Evolutionary conservation across 306 rosid genomes (phyloP), one percentile per base, ranked within the genome.

Genomic region (Trifolium repens): DNA sequence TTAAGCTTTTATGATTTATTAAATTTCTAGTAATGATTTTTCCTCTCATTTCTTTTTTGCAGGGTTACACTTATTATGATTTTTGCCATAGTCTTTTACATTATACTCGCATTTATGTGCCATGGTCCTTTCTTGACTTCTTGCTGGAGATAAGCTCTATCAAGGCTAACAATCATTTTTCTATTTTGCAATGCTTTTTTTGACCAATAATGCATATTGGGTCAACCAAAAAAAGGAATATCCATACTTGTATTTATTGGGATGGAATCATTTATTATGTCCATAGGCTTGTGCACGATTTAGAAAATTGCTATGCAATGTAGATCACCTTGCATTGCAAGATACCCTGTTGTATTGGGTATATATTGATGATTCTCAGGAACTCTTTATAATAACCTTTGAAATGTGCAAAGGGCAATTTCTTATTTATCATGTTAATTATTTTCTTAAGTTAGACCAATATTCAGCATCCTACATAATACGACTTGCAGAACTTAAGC

Each of bases 81-180:
- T 42, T 82, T 91, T 76, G 78, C 83, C 55, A 77, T 87, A 54
- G 34, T 89, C 44, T 24, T 78, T 47, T 91, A 90, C 78, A 34
- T 88, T 47, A 83, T 91, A 58, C 78, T 88, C 26, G 94, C 88
- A 40, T 86, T 91, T 73, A 85, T 90, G 74, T 94, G 98, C 83
- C 91, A 80, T 82, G 94, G 98, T 52, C 88, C 78, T 32, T 76
- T 87, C 59, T 68, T 89, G 83, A 9, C 81, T 10, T 72, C 87
- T 8, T 87, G 94, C 86, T 76, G 82, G 82, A 82, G 80, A 69
- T 78, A 52, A 84, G 72, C 24, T 71, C 12, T 3, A 0, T 34
- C 40, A 64, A 32, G 39, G 35, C 44, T 64, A 22, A 8, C 12
- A 6, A 8, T 49, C 4, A 63, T 27, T 63, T 24, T 40, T 59